phyloP scores from a whole-genome alignment of 148 eudicot species.

The Rhododendron kiyosumense region DNA sequence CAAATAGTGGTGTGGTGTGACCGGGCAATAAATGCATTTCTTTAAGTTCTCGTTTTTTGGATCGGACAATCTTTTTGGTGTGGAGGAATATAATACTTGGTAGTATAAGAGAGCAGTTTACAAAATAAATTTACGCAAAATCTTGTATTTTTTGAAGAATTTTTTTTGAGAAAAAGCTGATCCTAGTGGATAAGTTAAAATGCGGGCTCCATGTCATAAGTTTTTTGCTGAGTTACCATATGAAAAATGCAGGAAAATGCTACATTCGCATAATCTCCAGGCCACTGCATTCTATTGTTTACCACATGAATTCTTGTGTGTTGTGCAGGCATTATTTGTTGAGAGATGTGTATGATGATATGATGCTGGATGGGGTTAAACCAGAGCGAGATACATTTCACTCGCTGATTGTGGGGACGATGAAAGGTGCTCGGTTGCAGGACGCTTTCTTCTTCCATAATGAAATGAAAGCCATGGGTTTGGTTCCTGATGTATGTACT shows the following conservation, averaged over 20 bases:
- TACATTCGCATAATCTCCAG: neutral
- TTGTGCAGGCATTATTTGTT: constrained; percentile 54
- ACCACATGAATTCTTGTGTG: neutral
- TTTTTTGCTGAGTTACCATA: neutral
- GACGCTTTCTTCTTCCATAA: constrained; percentile 84
- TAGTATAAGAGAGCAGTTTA: neutral
- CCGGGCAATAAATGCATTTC: neutral
- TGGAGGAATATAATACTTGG: neutral
- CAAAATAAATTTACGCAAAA: neutral
- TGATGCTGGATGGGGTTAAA: constrained; percentile 89
- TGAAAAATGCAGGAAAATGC: neutral
- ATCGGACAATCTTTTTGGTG: neutral
- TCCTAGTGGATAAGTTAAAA: neutral
- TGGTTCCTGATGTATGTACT: constrained; percentile 90
- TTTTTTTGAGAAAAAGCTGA: neutral
- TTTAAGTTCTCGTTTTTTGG: neutral
- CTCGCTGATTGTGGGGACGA: constrained; percentile 61
- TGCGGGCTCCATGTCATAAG: neutral
- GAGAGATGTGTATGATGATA: constrained; percentile 95
- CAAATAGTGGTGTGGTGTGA: no score
- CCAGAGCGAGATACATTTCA: constrained; percentile 84
- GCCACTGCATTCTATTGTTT: neutral
- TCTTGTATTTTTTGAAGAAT: neutral
- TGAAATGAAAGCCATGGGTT: constrained; percentile 85
- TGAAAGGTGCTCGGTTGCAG: constrained; percentile 76